phyloP scores from a whole-genome alignment of 2,329 filamentous ascomycete genomes.

The Aspergillus chevalieri region DNA sequence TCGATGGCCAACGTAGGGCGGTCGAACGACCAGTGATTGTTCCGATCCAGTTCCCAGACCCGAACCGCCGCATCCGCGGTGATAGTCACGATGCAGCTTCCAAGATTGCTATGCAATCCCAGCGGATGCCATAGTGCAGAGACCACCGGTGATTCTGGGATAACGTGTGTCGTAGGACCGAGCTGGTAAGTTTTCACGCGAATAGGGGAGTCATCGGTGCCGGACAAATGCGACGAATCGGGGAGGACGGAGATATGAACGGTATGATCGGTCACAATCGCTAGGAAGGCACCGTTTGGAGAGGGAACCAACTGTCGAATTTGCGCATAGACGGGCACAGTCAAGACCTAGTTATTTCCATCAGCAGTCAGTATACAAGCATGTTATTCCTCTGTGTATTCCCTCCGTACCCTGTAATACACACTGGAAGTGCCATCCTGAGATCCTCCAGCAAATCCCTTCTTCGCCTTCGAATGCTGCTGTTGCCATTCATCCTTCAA shows the following conservation, averaged over 20 bases:
- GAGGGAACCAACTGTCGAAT: constrained; percentile 83
- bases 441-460: constrained; percentile 17
- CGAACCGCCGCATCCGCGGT: constrained; percentile 83
- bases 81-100: constrained; percentile 77
- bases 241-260: constrained; percentile 83
- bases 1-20: constrained; percentile 77
- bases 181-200: constrained; percentile 83
- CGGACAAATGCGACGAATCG: constrained; percentile 67
- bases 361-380: constrained; percentile 1
- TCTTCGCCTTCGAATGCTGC: constrained; percentile 26
- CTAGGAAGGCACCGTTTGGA: constrained; percentile 72
- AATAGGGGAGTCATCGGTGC: constrained; percentile 61
- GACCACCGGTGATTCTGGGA: constrained; percentile 72
- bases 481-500: constrained; percentile 61
- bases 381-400: neutral
- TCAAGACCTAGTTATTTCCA: constrained; percentile 55
- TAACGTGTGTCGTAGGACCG: constrained; percentile 87
- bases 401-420: constrained; percentile 22
- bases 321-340: constrained; percentile 69
- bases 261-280: constrained; percentile 79
- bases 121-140: constrained; percentile 90
- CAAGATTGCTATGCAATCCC: constrained; percentile 59
- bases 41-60: constrained; percentile 81
- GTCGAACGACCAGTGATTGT: constrained; percentile 82
- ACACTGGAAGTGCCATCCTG: constrained; percentile 29